phyloP scores from a whole-genome alignment of 768 basidiomycete species.

The Lepiota brunneoincarnata region DNA sequence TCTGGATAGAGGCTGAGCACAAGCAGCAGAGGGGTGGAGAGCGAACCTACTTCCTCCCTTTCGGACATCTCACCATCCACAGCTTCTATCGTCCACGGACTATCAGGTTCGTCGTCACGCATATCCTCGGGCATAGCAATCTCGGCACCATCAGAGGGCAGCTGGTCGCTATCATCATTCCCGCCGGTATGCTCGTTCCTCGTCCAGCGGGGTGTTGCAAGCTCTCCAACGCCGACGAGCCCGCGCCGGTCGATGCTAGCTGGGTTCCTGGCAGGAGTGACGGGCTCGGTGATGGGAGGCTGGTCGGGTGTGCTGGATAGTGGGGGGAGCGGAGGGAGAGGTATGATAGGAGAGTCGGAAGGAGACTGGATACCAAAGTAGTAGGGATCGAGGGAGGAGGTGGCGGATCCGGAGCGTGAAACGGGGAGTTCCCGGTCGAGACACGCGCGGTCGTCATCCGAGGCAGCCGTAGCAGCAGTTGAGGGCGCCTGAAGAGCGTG shows the following conservation, averaged over 20 bases:
- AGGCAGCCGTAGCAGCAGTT: neutral
- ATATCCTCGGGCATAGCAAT: constrained; percentile 35
- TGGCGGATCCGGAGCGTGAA: constrained; percentile 71
- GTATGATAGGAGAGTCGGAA: constrained; percentile 61
- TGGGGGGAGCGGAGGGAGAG: constrained; percentile 39
- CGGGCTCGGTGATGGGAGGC: constrained; percentile 45
- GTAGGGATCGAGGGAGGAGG: constrained; percentile 85
- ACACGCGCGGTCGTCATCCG: constrained; percentile 32
- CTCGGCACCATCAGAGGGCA: constrained; percentile 27
- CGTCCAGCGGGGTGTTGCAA: constrained; percentile 94
- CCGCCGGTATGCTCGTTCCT: constrained; percentile 35
- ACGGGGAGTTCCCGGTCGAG: constrained; percentile 44
- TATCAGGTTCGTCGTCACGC: constrained; percentile 64
- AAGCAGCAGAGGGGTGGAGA: neutral
- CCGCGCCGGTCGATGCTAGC: constrained; percentile 80
- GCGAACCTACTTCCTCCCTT: constrained; percentile 55
- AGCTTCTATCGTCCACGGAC: constrained; percentile 88
- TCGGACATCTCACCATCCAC: constrained; percentile 78
- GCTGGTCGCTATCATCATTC: constrained; percentile 12
- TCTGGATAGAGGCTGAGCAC: neutral
- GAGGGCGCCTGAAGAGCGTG: neutral
- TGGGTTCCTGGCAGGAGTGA: constrained; percentile 76
- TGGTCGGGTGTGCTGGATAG: constrained; percentile 63
- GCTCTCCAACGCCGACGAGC: constrained; percentile 92
- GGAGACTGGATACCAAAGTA: constrained; percentile 77